Evolutionary conservation across 257 asterid species (phyloP).

Genomic region (Primulina huaijiensis): DNA sequence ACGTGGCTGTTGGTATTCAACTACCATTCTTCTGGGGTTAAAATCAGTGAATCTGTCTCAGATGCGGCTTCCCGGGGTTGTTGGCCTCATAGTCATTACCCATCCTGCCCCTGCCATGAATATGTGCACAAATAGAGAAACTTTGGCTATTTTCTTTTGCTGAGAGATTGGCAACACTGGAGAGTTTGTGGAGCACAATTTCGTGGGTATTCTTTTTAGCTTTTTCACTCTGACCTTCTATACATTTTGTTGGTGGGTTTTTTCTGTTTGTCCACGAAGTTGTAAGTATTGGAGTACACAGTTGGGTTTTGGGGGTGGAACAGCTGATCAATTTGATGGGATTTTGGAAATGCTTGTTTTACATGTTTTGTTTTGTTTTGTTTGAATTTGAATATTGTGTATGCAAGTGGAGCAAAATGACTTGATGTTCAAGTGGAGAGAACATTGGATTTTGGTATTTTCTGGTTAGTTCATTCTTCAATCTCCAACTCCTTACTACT

Average conservation of each 20-base stretch:
- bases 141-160: background rate
- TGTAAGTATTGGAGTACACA: background rate
- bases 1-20: constrained; percentile 5
- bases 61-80: background rate
- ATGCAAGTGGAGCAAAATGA: constrained; percentile 8
- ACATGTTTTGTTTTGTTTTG: background rate
- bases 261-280: background rate
- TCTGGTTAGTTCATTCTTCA: constrained; percentile 17
- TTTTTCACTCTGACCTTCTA: background rate
- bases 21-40: constrained; percentile 14
- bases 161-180: background rate
- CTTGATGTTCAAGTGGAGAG: constrained; percentile 23
- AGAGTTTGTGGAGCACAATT: background rate
- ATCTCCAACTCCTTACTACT: background rate
- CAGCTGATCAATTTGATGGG: background rate
- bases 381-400: constrained; percentile 17
- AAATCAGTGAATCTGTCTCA: background rate
- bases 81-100: background rate
- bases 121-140: background rate
- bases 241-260: background rate
- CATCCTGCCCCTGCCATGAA: background rate
- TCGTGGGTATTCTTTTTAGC: background rate
- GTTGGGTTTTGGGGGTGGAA: background rate
- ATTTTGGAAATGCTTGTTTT: background rate
- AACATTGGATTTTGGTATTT: constrained; percentile 18